A percentile compares a stretch with the other conserved stretches of the same genome.
Evolutionary conservation across 148 eudicot genomes (phyloP).

Genomic region (Silene latifolia): DNA sequence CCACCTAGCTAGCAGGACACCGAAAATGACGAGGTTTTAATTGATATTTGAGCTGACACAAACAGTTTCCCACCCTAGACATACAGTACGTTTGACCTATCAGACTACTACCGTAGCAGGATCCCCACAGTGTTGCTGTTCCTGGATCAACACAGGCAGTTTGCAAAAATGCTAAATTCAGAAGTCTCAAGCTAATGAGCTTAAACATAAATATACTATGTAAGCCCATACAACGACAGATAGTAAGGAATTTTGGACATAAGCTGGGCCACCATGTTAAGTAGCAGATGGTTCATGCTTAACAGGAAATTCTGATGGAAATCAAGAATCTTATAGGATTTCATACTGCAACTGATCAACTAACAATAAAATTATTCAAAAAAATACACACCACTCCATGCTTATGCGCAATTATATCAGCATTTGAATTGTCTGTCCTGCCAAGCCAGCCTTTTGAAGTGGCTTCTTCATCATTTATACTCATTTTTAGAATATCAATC

Average conservation of each 20-base stretch:
- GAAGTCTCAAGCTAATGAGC: neutral
- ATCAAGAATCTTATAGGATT: neutral
- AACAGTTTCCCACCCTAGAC: too few species aligned
- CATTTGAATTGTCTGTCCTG: slow-evolving; percentile 55
- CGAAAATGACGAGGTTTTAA: neutral
- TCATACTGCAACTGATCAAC: neutral
- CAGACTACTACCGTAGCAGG: too few species aligned
- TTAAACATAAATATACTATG: neutral
- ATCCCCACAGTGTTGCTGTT: neutral
- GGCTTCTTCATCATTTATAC: slow-evolving; percentile 70
- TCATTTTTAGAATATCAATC: slow-evolving; percentile 70
- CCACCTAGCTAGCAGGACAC: neutral
- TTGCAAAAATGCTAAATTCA: neutral
- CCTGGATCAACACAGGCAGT: neutral
- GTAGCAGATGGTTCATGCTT: neutral
- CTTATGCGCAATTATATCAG: slow-evolving; percentile 93
- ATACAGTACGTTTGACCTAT: too few species aligned
- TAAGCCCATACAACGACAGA: neutral
- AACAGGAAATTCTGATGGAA: neutral
- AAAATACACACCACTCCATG: slow-evolving; percentile 84
- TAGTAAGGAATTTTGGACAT: neutral
- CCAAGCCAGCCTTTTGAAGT: slow-evolving; percentile 92
- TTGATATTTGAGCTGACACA: too few species aligned
- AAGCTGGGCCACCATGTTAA: neutral
- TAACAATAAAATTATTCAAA: neutral